Evolutionary conservation across 1,284 basidiomycete species (phyloP), one percentile per base, ranked within the genome.

Genomic region (Xanthoconium separans): DNA sequence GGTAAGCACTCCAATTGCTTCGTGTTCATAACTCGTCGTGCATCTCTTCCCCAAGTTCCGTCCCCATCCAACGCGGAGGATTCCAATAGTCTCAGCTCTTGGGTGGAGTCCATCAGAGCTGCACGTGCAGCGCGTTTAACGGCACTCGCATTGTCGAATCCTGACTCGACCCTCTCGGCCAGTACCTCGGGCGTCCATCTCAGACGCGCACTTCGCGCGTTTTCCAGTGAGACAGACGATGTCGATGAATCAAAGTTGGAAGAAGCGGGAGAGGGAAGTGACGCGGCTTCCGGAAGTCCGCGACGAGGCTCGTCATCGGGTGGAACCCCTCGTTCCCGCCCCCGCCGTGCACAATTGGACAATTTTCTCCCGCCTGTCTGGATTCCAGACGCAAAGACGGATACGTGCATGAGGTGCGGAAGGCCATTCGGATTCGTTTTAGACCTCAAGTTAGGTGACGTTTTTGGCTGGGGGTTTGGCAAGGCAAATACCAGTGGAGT

Each of bases 311-410:
- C 44, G 10, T 37, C 56, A 4, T 47, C 11, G 33, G 6, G 22
- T 2, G 18, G 8, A 24, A 47, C 29, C 6, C 30, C 45, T 44
- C 47, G 44, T 7, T 37, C 48, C n/a, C 56, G 52, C 11, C 46
- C 36, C 27, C 65, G 62, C 45, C 68, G 67, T 22, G 70, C 65
- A 22, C 56, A 58, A 15, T 27, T 95, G 36, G 91, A 95, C 45
- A 88, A 92, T 70, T 96, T 94, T 75, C 84, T 92, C 2, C 93
- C 94, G 4, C 90, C 95, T 0, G 84, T 96, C 11, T 97, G 94
- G 94, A 87, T 95, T 16, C 93, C 94, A 0, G 93, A 97, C 66
- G 83, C 83, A 54, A 88, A 83, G 65, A 87, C 90, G 9, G 81
- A 83, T 56, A 79, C 79, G 42, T 97, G 94, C 70, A 92, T 92